phyloP scores from a whole-genome alignment of 257 asterid genomes.

The Salvia miltiorrhiza region DNA sequence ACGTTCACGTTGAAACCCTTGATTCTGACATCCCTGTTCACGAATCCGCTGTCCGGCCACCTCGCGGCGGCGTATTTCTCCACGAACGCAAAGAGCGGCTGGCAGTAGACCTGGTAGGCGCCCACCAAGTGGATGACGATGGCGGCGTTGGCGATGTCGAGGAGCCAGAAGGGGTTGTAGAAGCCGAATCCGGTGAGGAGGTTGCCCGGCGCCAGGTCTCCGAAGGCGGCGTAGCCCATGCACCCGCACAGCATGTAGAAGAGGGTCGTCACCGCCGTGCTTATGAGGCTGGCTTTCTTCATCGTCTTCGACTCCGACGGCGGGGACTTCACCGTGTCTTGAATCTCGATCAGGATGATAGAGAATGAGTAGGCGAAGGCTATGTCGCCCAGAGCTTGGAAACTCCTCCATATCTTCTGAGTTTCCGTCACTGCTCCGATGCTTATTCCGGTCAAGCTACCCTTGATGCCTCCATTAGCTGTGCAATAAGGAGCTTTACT shows the following conservation, averaged over 20 bases:
- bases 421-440: constrained; percentile 48
- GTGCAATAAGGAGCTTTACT: background rate
- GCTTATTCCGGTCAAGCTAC: constrained; percentile 56
- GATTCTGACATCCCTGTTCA: constrained; percentile 22
- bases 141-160: constrained; percentile 52
- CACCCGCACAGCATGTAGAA: constrained; percentile 58
- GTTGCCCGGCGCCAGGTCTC: constrained; percentile 49
- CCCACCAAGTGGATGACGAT: constrained; percentile 49
- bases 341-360: constrained; percentile 50
- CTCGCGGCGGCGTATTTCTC: constrained; percentile 32
- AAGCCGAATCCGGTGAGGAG: constrained; percentile 54
- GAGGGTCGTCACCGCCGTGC: constrained; percentile 35
- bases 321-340: constrained; percentile 52
- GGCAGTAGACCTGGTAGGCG: constrained; percentile 57
- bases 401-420: constrained; percentile 56
- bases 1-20: constrained; percentile 28
- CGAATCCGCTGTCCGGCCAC: constrained; percentile 37
- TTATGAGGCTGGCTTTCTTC: constrained; percentile 43
- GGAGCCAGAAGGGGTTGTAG: constrained; percentile 57
- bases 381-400: constrained; percentile 49
- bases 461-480: constrained; percentile 42
- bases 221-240: constrained; percentile 54
- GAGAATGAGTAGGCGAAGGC: constrained; percentile 55
- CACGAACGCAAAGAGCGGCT: constrained; percentile 46
- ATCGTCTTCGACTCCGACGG: constrained; percentile 52